Evolutionary conservation across 2,329 filamentous ascomycete species (phyloP).

Genomic region (Ascomycota sp.): DNA sequence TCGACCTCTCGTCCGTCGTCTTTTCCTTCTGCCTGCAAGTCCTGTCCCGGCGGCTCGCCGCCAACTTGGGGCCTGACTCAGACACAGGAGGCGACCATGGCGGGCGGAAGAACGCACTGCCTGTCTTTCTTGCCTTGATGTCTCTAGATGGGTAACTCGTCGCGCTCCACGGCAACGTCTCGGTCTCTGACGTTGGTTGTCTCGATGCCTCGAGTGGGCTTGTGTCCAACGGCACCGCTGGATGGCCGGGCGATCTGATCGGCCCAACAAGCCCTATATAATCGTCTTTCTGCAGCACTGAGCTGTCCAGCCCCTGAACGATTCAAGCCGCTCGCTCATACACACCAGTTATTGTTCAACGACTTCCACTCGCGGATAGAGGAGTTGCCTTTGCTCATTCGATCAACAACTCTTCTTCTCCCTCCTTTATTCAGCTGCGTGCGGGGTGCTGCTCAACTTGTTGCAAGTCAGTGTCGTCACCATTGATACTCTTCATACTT

Average conservation of each 20-base stretch:
- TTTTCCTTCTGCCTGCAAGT: neutral
- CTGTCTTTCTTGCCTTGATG: neutral
- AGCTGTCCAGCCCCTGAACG: no score
- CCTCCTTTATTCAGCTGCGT: neutral
- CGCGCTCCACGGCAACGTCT: neutral
- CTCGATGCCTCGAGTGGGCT: slow-evolving; percentile 1
- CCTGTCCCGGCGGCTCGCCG: no score
- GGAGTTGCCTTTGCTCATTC: no score
- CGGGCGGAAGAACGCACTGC: neutral
- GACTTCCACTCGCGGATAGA: no score
- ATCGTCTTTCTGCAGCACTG: no score
- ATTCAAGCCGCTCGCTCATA: no score
- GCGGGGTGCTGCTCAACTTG: no score
- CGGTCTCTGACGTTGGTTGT: neutral
- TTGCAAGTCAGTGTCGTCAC: no score
- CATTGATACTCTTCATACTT: neutral
- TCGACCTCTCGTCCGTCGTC: neutral
- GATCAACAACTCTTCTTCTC: no score
- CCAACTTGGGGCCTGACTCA: neutral
- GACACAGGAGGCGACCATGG: neutral
- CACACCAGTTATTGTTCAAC: no score
- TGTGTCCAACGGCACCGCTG: neutral
- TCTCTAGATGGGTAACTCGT: neutral
- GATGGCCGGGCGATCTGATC: neutral
- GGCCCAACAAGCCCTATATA: no score